Evolutionary conservation across 2,329 filamentous ascomycete genomes (phyloP), one percentile per base, ranked within the genome.

Genomic region (Aspergillus aculeatinus): DNA sequence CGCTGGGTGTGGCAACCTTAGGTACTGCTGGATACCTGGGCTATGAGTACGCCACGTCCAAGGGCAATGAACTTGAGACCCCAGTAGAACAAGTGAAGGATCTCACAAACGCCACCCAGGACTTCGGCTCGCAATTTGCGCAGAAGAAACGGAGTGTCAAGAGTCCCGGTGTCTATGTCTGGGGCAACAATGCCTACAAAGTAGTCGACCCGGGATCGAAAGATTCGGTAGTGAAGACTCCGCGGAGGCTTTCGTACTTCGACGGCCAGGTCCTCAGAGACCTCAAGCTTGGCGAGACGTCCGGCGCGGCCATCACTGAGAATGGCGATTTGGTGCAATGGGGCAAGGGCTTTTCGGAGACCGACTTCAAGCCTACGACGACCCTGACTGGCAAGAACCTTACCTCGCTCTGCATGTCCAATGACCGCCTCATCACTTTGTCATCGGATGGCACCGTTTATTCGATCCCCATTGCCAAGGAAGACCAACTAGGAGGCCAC

Each of bases 251-350:
- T 69, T 67, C 83, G 0, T 95, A 88, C 75, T 98, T 99, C 70
- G 88, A 98, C 70, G 90, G 89, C 31, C 86, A 91, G 75, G 76
- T 97, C 16, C 80, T 99, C 48, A 85, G 94, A 52, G 95, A 97
- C 72, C 81, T 98, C 64, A 96, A 96, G 78, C 79, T 98, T 53
- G 91, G 92, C 60, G 83, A 86, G 57, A 85, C 86, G 47, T 93
- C 96, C 72, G 95, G 91, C 9, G 94, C 88, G 4, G 95, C 95
- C 10, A 88, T 98, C 47, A 89, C 88, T 4, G 93, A 97, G 73
- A 87, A 89, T 63, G 95, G 95, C 4, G 90, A 98, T 72, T 76
- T 99, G 49, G 81, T 97, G 12, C 93, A 98, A 78, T 99, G 95
- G 95, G 95, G 95, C 1, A 82, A 83, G 3, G 91, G 83, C 3